Base-by-base conservation (phyloP, 1,284 basidiomycete species). In the Sporisorium exsertum region DNA sequence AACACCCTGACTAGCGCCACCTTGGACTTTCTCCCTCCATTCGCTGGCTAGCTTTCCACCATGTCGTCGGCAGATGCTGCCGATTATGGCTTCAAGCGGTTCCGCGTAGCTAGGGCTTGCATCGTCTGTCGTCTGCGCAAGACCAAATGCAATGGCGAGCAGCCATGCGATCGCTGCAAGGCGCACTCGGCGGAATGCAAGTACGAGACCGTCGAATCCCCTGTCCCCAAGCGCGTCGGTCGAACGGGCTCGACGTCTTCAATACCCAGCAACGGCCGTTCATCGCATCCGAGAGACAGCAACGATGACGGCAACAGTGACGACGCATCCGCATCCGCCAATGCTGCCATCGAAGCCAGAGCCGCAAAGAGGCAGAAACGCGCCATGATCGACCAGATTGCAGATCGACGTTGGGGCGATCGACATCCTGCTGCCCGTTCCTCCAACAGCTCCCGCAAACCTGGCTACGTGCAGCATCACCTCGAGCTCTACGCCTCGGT, bases 1-100 rank as follows among this genome's bases (percentile, higher is more conserved):
- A 42, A 20, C 29, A 3, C 37, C 18, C 27, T 18, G 27, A 5
- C 18, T 18, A 16, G 22, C 53, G 22, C 15, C 45, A 24, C 5
- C 20, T 24, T 22, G 37, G 5, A 43, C 9, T 10, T 12, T 10
- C 20, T 22, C 22, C 22, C n/a, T 20, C 37, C 37, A 3, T 43
- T 20, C 6, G 18, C 18, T 26, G 8, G 9, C 40, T n/a, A 2
- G 9, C 40, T n/a, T 1, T 7, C n/a, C 35, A 63, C 5, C 51
- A 75, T 75, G 72, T 75, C 72, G 27, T 76, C 73, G 3, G 68
- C 73, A 22, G 73, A 69, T n/a, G 73, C 73, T 32, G 73, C 69
- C 54, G 73, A 76, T 52, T 76, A 56, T 37, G 73, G 73, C 49
- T 76, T 76, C 59, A 67, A 69, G 52, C 68, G 73, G 32, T 72